These are phyloP conservation scores for Erigeron canadensis DNA, from an alignment of 129 eudicot genomes.

Conservation along the genomic window DNA sequence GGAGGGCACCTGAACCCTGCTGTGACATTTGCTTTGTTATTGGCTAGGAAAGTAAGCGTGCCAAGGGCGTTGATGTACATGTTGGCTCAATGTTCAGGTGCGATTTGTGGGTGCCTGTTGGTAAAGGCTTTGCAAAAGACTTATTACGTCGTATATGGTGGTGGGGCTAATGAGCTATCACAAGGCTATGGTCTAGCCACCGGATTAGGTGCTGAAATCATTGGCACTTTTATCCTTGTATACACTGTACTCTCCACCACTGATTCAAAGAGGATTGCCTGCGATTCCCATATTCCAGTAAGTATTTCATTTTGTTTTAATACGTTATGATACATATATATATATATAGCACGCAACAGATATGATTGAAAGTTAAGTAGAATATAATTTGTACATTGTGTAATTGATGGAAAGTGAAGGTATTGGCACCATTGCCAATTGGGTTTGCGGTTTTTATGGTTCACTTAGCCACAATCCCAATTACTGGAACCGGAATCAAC, in stretches of 20 bases:
- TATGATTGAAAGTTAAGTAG: background rate
- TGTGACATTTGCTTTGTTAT: slow-evolving; percentile 51
- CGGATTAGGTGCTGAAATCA: slow-evolving; percentile 57
- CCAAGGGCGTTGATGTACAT: slow-evolving; percentile 58
- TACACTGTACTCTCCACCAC: slow-evolving; percentile 76
- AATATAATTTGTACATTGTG: background rate
- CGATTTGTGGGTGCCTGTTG: slow-evolving; percentile 46
- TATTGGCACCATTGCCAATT: slow-evolving; percentile 69
- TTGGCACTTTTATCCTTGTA: slow-evolving; percentile 62
- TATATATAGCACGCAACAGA: too few relatives aligned
- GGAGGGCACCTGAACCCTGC: slow-evolving; percentile 77
- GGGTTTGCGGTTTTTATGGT: slow-evolving; percentile 78
- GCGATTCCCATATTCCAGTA: slow-evolving; percentile 49
- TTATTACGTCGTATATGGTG: slow-evolving; percentile 48
- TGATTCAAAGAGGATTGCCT: slow-evolving; percentile 64
- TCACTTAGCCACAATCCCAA: slow-evolving; percentile 72
- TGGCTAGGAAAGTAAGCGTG: slow-evolving; percentile 55
- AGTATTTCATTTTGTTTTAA: too few relatives aligned
- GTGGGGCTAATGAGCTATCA: slow-evolving; percentile 48
- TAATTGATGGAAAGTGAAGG: slow-evolving; percentile 29
- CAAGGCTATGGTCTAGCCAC: slow-evolving; percentile 48
- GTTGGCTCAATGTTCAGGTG: slow-evolving; percentile 65
- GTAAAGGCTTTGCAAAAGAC: slow-evolving; percentile 51
- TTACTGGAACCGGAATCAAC: slow-evolving; percentile 69
- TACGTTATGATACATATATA: too few relatives aligned